Evolutionary conservation across 805 yeast species (phyloP).

Genomic region (Nakazawaea wyomingensis): DNA sequence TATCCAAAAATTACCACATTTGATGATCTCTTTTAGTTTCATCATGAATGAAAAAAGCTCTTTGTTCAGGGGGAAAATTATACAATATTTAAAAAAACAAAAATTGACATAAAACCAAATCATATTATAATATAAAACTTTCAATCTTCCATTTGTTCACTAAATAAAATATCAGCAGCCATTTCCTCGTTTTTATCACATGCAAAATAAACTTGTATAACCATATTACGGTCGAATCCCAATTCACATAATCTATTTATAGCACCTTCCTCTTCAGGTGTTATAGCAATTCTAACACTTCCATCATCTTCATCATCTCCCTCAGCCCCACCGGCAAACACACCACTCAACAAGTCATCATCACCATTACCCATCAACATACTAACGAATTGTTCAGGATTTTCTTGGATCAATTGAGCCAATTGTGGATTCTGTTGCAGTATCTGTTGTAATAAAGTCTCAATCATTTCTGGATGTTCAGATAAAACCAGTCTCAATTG

Average conservation of each 20-base stretch:
- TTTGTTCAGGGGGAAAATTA: no score
- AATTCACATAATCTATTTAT: constrained; percentile 83
- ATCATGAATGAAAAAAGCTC: no score
- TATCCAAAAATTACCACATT: constrained; percentile 29
- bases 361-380: constrained; percentile 61
- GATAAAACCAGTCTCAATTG: constrained; percentile 74
- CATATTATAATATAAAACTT: not conserved
- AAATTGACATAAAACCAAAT: no score
- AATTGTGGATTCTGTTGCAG: constrained; percentile 80
- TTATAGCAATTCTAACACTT: constrained; percentile 51
- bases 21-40: constrained; percentile 18
- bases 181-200: constrained; percentile 97
- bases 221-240: constrained; percentile 86
- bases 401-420: constrained; percentile 70
- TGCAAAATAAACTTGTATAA: constrained; percentile 91
- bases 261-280: constrained; percentile 86
- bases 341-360: constrained; percentile 37
- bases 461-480: constrained; percentile 84
- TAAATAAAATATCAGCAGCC: constrained; percentile 87
- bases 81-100: not conserved
- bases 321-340: constrained; percentile 33
- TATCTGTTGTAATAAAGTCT: constrained; percentile 75
- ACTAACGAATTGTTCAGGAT: constrained; percentile 87
- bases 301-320: constrained; percentile 35
- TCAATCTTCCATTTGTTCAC: constrained; percentile 37